Evolutionary conservation across 2,329 filamentous ascomycete genomes (phyloP).

Genomic region (Fusarium foetens): DNA sequence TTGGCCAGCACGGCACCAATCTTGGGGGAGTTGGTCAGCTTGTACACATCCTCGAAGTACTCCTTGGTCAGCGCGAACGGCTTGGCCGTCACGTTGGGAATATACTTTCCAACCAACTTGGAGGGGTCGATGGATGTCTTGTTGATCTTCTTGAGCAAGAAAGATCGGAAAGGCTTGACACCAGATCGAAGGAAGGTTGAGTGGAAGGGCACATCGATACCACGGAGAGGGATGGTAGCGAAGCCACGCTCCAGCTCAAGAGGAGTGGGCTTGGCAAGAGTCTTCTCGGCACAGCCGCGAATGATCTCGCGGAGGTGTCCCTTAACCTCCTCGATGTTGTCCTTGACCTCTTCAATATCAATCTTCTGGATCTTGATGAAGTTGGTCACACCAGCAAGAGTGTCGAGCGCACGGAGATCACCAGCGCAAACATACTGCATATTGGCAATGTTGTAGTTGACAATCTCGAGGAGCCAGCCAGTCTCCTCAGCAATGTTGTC

Average conservation of each 20-base stretch:
- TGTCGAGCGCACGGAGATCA: slow-evolving; percentile 76
- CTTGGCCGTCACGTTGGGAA: slow-evolving; percentile 96
- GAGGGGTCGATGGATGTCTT: slow-evolving; percentile 98
- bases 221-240: slow-evolving; percentile 94
- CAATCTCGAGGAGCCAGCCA: slow-evolving; percentile 96
- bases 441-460: slow-evolving; percentile 91
- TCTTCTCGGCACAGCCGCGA: slow-evolving; percentile 85
- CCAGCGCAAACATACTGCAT: slow-evolving; percentile 80
- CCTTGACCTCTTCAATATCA: slow-evolving; percentile 92
- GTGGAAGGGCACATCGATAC: slow-evolving; percentile 99
- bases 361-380: slow-evolving; percentile 97
- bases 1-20: slow-evolving; percentile 87
- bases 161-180: slow-evolving; percentile 98
- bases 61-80: slow-evolving; percentile 97
- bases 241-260: slow-evolving; percentile 93
- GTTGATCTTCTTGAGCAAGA: slow-evolving; percentile 99
- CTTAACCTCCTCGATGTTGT: slow-evolving; percentile 91
- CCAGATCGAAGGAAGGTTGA: slow-evolving; percentile 97
- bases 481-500: slow-evolving; percentile 95
- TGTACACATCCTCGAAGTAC: slow-evolving; percentile 99
- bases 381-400: slow-evolving; percentile 84
- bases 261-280: slow-evolving; percentile 86
- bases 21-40: slow-evolving; percentile 83
- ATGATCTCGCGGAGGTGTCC: slow-evolving; percentile 91
- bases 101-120: slow-evolving; percentile 98